phyloP scores from a whole-genome alignment of 2,329 filamentous ascomycete genomes.

The Venturia effusa region DNA sequence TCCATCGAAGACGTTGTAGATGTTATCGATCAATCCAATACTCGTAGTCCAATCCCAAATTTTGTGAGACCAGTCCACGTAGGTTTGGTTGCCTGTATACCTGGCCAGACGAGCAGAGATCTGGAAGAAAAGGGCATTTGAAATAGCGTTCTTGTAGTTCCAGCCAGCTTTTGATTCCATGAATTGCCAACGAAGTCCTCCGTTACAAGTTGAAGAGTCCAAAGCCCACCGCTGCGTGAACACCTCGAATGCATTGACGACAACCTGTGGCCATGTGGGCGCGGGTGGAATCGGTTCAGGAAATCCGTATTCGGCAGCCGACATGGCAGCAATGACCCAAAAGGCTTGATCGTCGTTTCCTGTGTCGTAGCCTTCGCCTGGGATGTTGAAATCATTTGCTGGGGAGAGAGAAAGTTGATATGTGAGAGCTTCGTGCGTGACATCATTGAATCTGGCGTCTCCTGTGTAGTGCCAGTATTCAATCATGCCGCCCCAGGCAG shows the following conservation, averaged over 20 bases:
- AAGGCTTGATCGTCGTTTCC: conserved; percentile 50
- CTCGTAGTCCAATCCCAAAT: conserved; percentile 26
- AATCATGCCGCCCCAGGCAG: conserved; percentile 29
- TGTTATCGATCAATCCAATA: conserved; percentile 42
- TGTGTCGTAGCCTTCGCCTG: conserved; percentile 32
- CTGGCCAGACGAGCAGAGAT: conserved; percentile 29
- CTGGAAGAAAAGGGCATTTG: conserved; percentile 42
- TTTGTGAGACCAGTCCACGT: conserved; percentile 49
- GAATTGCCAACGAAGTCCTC: conserved; percentile 29
- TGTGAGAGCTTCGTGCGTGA: conserved; percentile 32
- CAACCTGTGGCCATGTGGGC: conserved; percentile 16
- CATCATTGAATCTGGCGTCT: conserved; percentile 29
- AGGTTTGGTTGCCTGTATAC: conserved; percentile 37
- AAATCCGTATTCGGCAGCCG: conserved; percentile 42
- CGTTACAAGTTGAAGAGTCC: conserved; percentile 24
- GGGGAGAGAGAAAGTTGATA: conserved; percentile 29
- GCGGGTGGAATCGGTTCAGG: conserved; percentile 24
- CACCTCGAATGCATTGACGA: conserved; percentile 28
- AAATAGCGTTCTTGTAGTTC: conserved; percentile 32
- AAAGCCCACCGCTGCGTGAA: conserved; percentile 24
- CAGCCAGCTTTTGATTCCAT: conserved; percentile 38
- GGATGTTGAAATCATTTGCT: conserved; percentile 32
- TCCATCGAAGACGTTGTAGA: conserved; percentile 35
- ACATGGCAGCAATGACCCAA: conserved; percentile 47
- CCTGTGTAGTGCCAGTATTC: conserved; percentile 34